Evolutionary conservation across 495 filamentous ascomycete genomes (phyloP).

Genomic region (Penicillium longicatenatum): DNA sequence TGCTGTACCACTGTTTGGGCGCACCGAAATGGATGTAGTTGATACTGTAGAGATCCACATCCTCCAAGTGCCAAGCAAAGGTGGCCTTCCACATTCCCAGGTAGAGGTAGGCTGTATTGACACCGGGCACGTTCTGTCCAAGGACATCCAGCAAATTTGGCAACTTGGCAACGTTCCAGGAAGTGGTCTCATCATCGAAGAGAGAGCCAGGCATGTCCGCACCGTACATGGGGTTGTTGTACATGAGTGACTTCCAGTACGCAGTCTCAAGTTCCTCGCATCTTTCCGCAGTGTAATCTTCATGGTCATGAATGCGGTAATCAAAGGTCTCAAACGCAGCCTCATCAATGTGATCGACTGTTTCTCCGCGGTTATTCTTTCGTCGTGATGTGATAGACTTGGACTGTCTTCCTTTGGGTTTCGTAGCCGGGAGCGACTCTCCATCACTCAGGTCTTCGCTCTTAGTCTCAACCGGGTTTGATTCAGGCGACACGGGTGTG

Average conservation of each 20-base stretch:
- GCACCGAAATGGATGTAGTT: constrained; percentile 99
- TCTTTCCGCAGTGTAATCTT: constrained; percentile 84
- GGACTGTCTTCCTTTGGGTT: constrained; percentile 56
- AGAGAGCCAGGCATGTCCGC: constrained; percentile 95
- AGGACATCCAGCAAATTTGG: constrained; percentile 92
- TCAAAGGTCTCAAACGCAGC: constrained; percentile 85
- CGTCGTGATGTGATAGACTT: constrained; percentile 67
- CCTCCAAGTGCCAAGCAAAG: constrained; percentile 98
- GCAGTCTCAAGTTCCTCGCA: constrained; percentile 90
- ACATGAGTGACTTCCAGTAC: constrained; percentile 96
- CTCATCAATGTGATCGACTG: constrained; percentile 73
- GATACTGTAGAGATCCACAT: constrained; percentile 98
- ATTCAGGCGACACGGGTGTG: constrained; percentile 55
- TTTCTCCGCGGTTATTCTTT: constrained; percentile 77
- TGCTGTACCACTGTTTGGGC: constrained; percentile 99
- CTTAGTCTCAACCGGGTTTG: constrained; percentile 49
- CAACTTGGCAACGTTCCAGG: constrained; percentile 93
- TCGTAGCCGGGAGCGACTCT: constrained; percentile 46
- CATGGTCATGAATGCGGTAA: constrained; percentile 77
- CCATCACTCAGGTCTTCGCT: constrained; percentile 53
- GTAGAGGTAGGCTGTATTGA: constrained; percentile 98
- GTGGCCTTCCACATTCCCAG: constrained; percentile 99
- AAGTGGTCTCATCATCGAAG: constrained; percentile 83
- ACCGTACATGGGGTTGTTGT: constrained; percentile 91
- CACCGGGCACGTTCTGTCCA: constrained; percentile 92